Percentiles rank a stretch among this genome's conserved stretches.
phyloP scores from a whole-genome alignment of 2,329 filamentous ascomycete genomes.

The Fusarium nurragi region DNA sequence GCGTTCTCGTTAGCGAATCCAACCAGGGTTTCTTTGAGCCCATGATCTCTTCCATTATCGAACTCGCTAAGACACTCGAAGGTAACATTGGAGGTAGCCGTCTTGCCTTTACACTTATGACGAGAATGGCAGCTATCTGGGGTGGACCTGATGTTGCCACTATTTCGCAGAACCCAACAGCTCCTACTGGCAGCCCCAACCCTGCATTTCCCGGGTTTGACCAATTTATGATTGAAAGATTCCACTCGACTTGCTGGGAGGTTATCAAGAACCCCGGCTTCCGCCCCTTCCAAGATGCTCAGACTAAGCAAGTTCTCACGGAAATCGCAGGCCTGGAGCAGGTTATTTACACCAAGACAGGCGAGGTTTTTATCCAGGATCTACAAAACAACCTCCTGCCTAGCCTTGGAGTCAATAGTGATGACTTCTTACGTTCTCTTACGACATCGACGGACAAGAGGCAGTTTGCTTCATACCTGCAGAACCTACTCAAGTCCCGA shows the following conservation, averaged over 20 bases:
- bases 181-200: slow-evolving; percentile 60
- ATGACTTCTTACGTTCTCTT: slow-evolving; percentile 67
- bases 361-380: slow-evolving; percentile 78
- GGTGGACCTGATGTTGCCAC: slow-evolving; percentile 81
- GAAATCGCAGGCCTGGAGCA: slow-evolving; percentile 91
- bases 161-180: slow-evolving; percentile 61
- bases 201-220: slow-evolving; percentile 87
- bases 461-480: slow-evolving; percentile 71
- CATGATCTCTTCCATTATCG: slow-evolving; percentile 84
- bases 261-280: slow-evolving; percentile 83
- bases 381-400: slow-evolving; percentile 72
- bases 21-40: slow-evolving; percentile 93
- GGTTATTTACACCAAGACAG: slow-evolving; percentile 89
- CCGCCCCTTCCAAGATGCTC: slow-evolving; percentile 81
- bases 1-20: slow-evolving; percentile 85
- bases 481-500: slow-evolving; percentile 62
- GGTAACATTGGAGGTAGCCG: slow-evolving; percentile 68
- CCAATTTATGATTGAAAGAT: slow-evolving; percentile 85
- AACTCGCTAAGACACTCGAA: slow-evolving; percentile 80
- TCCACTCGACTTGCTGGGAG: slow-evolving; percentile 91
- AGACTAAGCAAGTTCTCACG: slow-evolving; percentile 85
- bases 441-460: slow-evolving; percentile 69
- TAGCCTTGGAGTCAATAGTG: slow-evolving; percentile 69
- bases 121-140: slow-evolving; percentile 87
- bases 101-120: slow-evolving; percentile 84